phyloP scores from a whole-genome alignment of 2,329 filamentous ascomycete genomes.

The Ophiocordyceps camponoti-saundersi region DNA sequence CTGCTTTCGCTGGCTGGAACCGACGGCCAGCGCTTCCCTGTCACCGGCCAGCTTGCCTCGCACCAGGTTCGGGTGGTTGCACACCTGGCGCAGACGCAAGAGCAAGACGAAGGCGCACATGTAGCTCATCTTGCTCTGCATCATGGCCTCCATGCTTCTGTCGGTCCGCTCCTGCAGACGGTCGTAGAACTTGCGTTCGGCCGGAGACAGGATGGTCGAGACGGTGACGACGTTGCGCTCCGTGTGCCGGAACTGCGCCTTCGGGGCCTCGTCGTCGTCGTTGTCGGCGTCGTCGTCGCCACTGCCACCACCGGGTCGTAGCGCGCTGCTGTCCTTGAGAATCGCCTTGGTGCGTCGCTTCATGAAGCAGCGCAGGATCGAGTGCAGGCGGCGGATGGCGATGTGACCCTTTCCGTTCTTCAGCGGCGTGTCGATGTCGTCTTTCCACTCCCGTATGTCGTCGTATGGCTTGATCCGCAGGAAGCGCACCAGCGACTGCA shows the following conservation, averaged over 20 bases:
- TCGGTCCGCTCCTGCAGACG: slow-evolving; percentile 72
- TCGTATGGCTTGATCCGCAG: slow-evolving; percentile 84
- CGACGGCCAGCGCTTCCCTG: slow-evolving; percentile 63
- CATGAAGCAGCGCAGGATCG: slow-evolving; percentile 86
- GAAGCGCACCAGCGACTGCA: slow-evolving; percentile 88
- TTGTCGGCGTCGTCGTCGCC: slow-evolving; percentile 43
- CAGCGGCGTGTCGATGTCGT: slow-evolving; percentile 77
- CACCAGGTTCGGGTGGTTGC: slow-evolving; percentile 83
- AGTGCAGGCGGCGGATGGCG: slow-evolving; percentile 72
- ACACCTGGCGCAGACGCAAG: slow-evolving; percentile 79
- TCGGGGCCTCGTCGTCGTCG: slow-evolving; percentile 34
- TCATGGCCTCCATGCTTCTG: slow-evolving; percentile 74
- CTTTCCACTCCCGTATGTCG: slow-evolving; percentile 73
- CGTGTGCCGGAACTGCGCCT: slow-evolving; percentile 72
- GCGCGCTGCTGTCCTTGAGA: slow-evolving; percentile 70
- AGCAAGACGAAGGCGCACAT: slow-evolving; percentile 85
- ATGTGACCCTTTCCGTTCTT: slow-evolving; percentile 80
- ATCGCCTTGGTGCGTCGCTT: slow-evolving; percentile 96
- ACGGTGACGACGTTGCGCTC: slow-evolving; percentile 77
- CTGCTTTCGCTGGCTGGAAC: slow-evolving; percentile 35
- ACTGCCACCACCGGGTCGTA: slow-evolving; percentile 61
- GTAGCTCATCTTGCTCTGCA: slow-evolving; percentile 71
- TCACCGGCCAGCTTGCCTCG: slow-evolving; percentile 75
- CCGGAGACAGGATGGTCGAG: slow-evolving; percentile 57
- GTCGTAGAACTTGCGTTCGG: slow-evolving; percentile 75